Conservation (phyloP, 148 eudicot genomes). For the Camellia japonica region DNA sequence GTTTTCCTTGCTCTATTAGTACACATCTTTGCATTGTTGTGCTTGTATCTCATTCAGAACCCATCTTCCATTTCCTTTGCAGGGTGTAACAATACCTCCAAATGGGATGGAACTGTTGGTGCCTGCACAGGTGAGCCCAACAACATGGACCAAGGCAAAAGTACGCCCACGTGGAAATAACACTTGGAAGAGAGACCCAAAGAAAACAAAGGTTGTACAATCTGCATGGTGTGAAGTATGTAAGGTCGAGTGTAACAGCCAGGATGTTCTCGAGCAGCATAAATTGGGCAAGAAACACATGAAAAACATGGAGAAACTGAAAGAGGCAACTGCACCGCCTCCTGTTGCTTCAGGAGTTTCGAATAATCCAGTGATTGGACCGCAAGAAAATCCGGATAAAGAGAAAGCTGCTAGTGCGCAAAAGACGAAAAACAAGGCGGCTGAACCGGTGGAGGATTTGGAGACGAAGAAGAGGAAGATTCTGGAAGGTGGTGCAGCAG, state of each 20-base stretch:
- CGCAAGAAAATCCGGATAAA: slow-evolving; percentile 27
- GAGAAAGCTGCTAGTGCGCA: slow-evolving; percentile 9
- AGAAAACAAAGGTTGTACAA: slow-evolving; percentile 38
- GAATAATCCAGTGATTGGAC: slow-evolving; percentile 30
- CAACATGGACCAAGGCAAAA: slow-evolving; percentile 16
- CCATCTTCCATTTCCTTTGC: too few species aligned
- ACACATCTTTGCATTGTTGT: background rate
- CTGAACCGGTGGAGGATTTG: slow-evolving; percentile 25
- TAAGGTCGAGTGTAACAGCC: slow-evolving; percentile 38
- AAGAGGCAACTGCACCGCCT: slow-evolving; percentile 8
- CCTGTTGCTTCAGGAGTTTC: background rate
- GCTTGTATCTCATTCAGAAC: background rate
- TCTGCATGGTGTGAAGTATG: slow-evolving; percentile 56
- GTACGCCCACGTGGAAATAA: slow-evolving; percentile 1
- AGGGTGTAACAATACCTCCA: too few species aligned
- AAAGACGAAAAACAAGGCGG: slow-evolving; percentile 27
- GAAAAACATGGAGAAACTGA: slow-evolving; percentile 47
- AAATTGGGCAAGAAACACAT: slow-evolving; percentile 55
- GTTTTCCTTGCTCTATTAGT: background rate
- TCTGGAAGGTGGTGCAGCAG: slow-evolving; percentile 41
- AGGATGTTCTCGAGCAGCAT: slow-evolving; percentile 46
- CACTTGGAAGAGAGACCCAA: slow-evolving; percentile 16
- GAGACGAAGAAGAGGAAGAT: slow-evolving; percentile 49
- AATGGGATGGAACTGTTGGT: slow-evolving; percentile 6
- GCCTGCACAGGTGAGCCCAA: slow-evolving; percentile 11